Conservation (phyloP, 2,329 filamentous ascomycete genomes). For the Monosporascus sp. region DNA sequence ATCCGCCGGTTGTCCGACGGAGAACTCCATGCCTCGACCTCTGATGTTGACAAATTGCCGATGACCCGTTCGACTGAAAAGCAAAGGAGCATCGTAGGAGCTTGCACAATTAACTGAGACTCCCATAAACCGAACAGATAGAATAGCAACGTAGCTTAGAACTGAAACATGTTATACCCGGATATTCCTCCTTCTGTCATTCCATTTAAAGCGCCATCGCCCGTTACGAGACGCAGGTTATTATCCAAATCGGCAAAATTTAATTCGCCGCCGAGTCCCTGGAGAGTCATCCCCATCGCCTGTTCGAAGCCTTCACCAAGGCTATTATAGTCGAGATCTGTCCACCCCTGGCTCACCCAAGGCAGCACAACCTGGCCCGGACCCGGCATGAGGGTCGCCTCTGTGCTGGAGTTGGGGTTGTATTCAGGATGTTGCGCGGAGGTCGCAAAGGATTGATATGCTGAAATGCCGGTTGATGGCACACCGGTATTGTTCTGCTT, state of each 20-base stretch:
- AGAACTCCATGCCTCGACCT: too few species aligned
- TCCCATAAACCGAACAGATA: too few species aligned
- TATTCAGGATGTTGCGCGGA: constrained; percentile 33
- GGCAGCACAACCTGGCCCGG: constrained; percentile 15
- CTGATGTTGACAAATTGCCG: too few species aligned
- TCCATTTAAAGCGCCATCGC: neutral
- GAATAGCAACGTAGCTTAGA: neutral
- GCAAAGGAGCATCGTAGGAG: too few species aligned
- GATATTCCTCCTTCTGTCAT: neutral
- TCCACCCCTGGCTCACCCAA: constrained; percentile 23
- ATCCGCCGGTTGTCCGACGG: too few species aligned
- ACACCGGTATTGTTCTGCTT: constrained; percentile 11
- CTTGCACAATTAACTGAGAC: too few species aligned
- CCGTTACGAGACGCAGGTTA: neutral
- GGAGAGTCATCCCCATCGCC: constrained; percentile 39
- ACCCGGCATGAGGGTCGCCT: constrained; percentile 1
- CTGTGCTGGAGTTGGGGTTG: constrained; percentile 17
- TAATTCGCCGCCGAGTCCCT: constrained; percentile 27
- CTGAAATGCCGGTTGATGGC: constrained; percentile 11
- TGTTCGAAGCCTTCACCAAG: constrained; percentile 38
- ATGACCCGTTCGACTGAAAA: too few species aligned
- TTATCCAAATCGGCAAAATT: neutral
- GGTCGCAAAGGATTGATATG: constrained; percentile 11
- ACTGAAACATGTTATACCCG: neutral
- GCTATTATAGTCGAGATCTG: constrained; percentile 30